phyloP scores from a whole-genome alignment of 805 yeast species.

The Sugiyamaella qingdaonensis region DNA sequence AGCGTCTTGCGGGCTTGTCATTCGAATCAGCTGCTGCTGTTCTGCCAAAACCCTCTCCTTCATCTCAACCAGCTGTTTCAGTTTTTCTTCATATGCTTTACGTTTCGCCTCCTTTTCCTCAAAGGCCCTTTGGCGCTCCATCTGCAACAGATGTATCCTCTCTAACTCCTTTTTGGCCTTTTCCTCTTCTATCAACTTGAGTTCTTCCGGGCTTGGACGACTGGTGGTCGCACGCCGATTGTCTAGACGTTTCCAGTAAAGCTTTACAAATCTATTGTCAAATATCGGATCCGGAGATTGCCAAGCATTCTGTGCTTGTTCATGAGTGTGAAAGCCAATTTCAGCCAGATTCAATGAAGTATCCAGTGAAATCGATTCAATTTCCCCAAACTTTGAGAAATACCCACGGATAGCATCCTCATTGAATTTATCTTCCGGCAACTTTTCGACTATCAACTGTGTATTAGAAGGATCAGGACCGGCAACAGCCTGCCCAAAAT shows the following conservation, averaged over 20 bases:
- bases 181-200: background rate
- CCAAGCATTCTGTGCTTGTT: constrained; percentile 43
- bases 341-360: constrained; percentile 33
- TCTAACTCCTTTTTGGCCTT: constrained; percentile 36
- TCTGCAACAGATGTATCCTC: constrained; percentile 36
- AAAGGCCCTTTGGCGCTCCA: constrained; percentile 39
- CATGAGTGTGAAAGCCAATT: constrained; percentile 37
- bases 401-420: constrained; percentile 33
- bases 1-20: constrained; percentile 24
- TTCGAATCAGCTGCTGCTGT: constrained; percentile 35
- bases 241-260: constrained; percentile 36
- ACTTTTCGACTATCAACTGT: constrained; percentile 39
- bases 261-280: constrained; percentile 46
- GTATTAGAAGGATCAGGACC: constrained; percentile 27
- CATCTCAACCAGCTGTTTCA: constrained; percentile 32
- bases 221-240: background rate
- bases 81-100: constrained; percentile 32
- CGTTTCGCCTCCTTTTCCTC: constrained; percentile 38
- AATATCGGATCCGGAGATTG: constrained; percentile 42
- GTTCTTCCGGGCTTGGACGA: constrained; percentile 8
- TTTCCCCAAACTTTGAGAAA: constrained; percentile 41
- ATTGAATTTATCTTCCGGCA: constrained; percentile 42
- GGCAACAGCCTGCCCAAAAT: background rate
- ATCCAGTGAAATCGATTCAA: constrained; percentile 32
- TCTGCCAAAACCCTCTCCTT: constrained; percentile 32